Evolutionary conservation across 2,329 filamentous ascomycete species (phyloP).

Genomic region (Aspergillus nomiae): DNA sequence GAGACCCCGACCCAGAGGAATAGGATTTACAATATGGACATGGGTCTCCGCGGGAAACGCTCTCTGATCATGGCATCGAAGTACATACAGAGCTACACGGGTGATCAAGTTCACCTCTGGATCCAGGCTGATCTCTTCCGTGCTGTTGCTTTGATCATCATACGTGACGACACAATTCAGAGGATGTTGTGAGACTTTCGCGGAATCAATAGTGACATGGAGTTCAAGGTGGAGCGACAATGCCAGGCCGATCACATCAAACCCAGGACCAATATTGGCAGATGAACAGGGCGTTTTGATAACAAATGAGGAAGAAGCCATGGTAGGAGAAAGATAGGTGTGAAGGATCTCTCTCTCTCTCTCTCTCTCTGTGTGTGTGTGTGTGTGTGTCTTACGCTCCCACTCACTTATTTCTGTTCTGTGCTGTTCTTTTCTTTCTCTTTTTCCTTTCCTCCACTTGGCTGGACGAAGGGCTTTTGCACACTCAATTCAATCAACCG

Average conservation of each 20-base stretch:
- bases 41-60: conserved; percentile 83
- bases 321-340: conserved; percentile 4
- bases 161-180: conserved; percentile 83
- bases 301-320: conserved; percentile 55
- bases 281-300: conserved; percentile 90
- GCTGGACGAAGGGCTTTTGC: too few species aligned
- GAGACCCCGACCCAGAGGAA: conserved; percentile 86
- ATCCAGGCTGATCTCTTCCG: conserved; percentile 74
- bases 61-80: conserved; percentile 86
- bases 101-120: conserved; percentile 92
- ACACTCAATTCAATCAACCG: background rate
- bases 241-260: conserved; percentile 93
- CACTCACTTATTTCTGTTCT: background rate
- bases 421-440: background rate
- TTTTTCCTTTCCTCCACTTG: background rate
- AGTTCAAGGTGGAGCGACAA: conserved; percentile 93
- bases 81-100: conserved; percentile 87
- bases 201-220: conserved; percentile 72
- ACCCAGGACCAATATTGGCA: conserved; percentile 95
- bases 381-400: too few species aligned
- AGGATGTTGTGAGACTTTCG: conserved; percentile 41
- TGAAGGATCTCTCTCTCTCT: background rate
- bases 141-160: conserved; percentile 75
- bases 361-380: too few species aligned
- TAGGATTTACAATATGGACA: conserved; percentile 93